Conservation (phyloP, 805 yeast genomes). For the Metschnikowia dekortorum region DNA sequence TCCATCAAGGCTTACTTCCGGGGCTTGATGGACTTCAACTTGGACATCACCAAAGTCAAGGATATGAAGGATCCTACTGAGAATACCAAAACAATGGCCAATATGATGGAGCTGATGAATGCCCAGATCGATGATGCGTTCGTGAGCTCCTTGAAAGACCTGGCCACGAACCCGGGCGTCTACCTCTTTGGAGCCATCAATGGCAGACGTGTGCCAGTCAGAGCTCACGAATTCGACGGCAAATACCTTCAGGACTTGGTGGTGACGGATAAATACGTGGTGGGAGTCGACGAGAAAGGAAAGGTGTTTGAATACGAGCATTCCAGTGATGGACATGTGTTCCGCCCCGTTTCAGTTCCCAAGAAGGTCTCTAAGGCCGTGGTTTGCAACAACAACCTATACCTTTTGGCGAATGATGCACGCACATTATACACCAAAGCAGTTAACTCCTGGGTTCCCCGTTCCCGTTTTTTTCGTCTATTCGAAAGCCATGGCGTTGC, state of each 20-base stretch:
- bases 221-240: constrained; percentile 63
- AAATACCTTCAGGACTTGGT: constrained; percentile 53
- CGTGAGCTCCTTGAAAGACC: constrained; percentile 19
- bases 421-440: constrained; percentile 32
- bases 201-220: constrained; percentile 47
- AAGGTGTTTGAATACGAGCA: constrained; percentile 70
- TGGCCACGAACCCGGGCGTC: constrained; percentile 28
- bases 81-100: constrained; percentile 24
- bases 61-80: constrained; percentile 28
- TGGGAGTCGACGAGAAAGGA: constrained; percentile 66
- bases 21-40: constrained; percentile 30
- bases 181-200: constrained; percentile 33
- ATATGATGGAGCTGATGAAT: constrained; percentile 23
- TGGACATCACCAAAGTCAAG: constrained; percentile 36
- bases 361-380: constrained; percentile 25
- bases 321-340: constrained; percentile 21
- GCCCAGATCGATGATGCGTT: constrained; percentile 21
- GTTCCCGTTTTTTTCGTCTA: constrained; percentile 3
- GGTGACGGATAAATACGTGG: constrained; percentile 43
- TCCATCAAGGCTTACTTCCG: constrained; percentile 31
- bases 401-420: constrained; percentile 39
- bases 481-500: constrained; percentile 6
- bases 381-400: constrained; percentile 50
- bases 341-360: constrained; percentile 22
- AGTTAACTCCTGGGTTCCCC: not conserved